Percentiles rank a stretch among this genome's conserved stretches.
phyloP scores from a whole-genome alignment of 2,329 filamentous ascomycete genomes.

The Didymella keratinophila region DNA sequence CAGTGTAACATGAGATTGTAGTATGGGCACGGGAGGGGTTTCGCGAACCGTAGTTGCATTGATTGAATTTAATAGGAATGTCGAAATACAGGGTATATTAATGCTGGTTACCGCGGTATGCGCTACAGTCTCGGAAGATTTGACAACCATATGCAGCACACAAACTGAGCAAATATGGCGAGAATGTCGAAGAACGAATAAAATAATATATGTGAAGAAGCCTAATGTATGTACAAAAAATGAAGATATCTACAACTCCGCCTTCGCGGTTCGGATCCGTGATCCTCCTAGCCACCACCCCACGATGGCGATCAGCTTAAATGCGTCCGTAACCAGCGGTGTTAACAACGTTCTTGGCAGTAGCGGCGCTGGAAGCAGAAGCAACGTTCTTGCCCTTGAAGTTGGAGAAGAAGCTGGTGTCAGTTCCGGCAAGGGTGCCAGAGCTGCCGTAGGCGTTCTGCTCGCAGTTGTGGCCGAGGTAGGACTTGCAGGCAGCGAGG shows the following conservation, averaged over 20 bases:
- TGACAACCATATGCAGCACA: too few species aligned
- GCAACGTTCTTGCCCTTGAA: constrained; percentile 65
- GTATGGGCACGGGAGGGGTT: background rate
- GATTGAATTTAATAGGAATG: too few species aligned
- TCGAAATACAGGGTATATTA: too few species aligned
- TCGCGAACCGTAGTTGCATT: background rate
- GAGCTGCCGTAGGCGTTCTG: constrained; percentile 54
- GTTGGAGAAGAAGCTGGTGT: constrained; percentile 59
- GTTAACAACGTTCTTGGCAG: constrained; percentile 30
- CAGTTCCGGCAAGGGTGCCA: constrained; percentile 42
- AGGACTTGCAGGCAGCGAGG: constrained; percentile 54
- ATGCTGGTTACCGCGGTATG: background rate
- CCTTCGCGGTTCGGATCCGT: constrained; percentile 2
- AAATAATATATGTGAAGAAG: constrained; percentile 13
- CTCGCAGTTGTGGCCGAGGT: constrained; percentile 61
- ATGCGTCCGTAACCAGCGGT: constrained; percentile 37
- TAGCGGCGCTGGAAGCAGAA: constrained; percentile 42
- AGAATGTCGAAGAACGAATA: background rate
- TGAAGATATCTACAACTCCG: constrained; percentile 8
- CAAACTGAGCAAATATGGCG: too few species aligned
- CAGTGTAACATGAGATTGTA: background rate
- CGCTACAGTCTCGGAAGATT: too few species aligned
- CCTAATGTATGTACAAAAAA: constrained; percentile 17
- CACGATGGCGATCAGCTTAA: constrained; percentile 19
- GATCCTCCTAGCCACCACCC: constrained; percentile 2